Evolutionary conservation across 2,329 filamentous ascomycete genomes (phyloP).

Genomic region (Penicillium decumbens): DNA sequence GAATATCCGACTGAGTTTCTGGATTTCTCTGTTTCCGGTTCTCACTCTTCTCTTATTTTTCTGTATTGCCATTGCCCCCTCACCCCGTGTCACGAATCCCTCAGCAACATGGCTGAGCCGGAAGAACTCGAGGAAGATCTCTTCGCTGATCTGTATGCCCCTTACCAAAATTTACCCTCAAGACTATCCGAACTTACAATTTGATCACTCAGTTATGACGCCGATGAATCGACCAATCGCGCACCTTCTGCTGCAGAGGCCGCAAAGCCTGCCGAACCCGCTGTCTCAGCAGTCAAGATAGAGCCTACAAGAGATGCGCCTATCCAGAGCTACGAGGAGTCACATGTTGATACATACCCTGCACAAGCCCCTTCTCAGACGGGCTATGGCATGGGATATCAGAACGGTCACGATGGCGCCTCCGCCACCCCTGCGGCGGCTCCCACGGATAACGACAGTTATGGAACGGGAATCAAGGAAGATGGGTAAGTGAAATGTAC

Average conservation of each 20-base stretch:
- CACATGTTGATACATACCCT: constrained; percentile 27
- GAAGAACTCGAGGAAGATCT: constrained; percentile 89
- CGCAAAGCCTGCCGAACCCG: constrained; percentile 36
- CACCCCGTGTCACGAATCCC: not conserved
- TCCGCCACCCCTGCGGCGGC: constrained; percentile 17
- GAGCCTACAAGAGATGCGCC: constrained; percentile 31
- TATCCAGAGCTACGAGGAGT: constrained; percentile 30
- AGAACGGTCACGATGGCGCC: constrained; percentile 27
- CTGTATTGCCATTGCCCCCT: constrained; percentile 2
- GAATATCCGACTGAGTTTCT: not conserved
- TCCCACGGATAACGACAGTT: constrained; percentile 31
- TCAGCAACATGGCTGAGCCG: constrained; percentile 64
- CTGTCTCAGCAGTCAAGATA: constrained; percentile 28
- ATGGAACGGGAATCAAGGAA: constrained; percentile 65
- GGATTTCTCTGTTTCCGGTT: not conserved
- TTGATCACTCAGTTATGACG: constrained; percentile 55
- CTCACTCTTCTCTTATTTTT: not conserved
- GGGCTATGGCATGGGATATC: constrained; percentile 22
- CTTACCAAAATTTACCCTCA: not conserved
- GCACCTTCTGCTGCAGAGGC: constrained; percentile 31
- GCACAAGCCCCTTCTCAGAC: constrained; percentile 21
- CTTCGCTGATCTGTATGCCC: constrained; percentile 82
- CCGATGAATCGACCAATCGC: constrained; percentile 53
- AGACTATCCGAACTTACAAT: constrained; percentile 7
- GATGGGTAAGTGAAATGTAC: constrained; percentile 69